phyloP scores from a whole-genome alignment of 257 asterid genomes.

The Petunia secreta region DNA sequence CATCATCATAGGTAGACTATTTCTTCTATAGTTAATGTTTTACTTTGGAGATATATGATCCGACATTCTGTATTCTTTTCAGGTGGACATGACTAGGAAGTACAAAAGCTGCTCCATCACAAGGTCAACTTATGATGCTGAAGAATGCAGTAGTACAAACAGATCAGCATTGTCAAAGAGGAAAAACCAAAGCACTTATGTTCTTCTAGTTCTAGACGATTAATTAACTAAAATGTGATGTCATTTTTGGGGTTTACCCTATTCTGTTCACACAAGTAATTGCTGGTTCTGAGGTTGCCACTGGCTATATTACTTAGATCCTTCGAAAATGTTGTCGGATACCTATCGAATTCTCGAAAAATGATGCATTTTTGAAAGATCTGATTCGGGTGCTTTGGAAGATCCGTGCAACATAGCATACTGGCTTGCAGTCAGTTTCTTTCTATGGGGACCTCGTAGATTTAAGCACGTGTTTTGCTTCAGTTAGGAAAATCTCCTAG shows the following conservation, averaged over 20 bases:
- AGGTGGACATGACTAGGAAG: slow-evolving; percentile 36
- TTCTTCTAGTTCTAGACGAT: slow-evolving; percentile 30
- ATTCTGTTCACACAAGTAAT: slow-evolving; percentile 64
- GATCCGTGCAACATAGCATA: too few relatives aligned
- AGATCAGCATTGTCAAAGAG: slow-evolving; percentile 25
- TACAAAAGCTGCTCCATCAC: too few relatives aligned
- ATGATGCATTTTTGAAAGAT: too few relatives aligned
- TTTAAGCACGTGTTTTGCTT: slow-evolving; percentile 97
- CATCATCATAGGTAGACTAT: too few relatives aligned
- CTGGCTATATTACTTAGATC: neutral
- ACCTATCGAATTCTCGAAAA: too few relatives aligned
- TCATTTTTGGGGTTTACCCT: slow-evolving; percentile 60
- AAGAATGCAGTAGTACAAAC: too few relatives aligned
- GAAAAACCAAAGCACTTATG: slow-evolving; percentile 25
- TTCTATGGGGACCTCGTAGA: slow-evolving; percentile 73
- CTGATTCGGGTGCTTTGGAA: too few relatives aligned
- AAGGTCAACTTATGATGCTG: too few relatives aligned
- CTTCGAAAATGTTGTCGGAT: too few relatives aligned
- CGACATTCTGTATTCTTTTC: slow-evolving; percentile 28
- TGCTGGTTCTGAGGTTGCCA: slow-evolving; percentile 64
- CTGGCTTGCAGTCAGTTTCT: slow-evolving; percentile 45
- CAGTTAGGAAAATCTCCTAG: slow-evolving; percentile 95
- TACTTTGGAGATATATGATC: neutral
- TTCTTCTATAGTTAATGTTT: neutral
- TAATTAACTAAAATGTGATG: slow-evolving; percentile 45